Percentiles rank a stretch among this genome's conserved stretches.
These are phyloP conservation scores for Aspergillus luchuensis DNA, from an alignment of 2,329 filamentous ascomycete genomes.

Conservation along the genomic window DNA sequence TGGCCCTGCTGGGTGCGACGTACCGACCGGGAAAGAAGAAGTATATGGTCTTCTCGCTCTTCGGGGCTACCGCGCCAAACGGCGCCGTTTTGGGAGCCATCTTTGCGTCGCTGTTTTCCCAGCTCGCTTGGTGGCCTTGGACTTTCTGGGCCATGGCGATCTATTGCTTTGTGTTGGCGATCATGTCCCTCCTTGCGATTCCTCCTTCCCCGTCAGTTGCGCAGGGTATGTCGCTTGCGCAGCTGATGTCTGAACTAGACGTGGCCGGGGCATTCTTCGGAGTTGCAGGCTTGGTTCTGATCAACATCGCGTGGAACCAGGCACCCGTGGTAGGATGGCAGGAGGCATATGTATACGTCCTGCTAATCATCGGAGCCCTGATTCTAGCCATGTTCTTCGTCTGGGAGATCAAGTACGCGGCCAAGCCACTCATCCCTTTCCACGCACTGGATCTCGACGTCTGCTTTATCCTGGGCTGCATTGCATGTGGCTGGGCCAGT, in stretches of 20 bases:
- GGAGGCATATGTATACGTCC: conserved; percentile 57
- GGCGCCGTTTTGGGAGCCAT: conserved; percentile 47
- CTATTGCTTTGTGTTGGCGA: conserved; percentile 39
- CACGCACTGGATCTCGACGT: conserved; percentile 33
- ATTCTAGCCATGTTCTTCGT: conserved; percentile 59
- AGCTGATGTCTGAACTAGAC: conserved; percentile 37
- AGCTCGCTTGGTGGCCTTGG: conserved; percentile 57
- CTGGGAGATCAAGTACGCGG: conserved; percentile 49
- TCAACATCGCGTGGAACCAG: conserved; percentile 71
- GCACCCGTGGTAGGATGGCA: conserved; percentile 62
- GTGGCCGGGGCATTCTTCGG: conserved; percentile 49
- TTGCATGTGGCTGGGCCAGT: conserved; percentile 44
- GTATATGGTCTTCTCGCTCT: conserved; percentile 60
- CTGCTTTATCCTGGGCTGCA: conserved; percentile 42
- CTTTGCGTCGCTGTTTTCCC: conserved; percentile 44
- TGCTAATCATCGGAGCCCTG: conserved; percentile 60
- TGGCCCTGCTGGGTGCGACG: conserved; percentile 62
- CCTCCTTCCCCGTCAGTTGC: conserved; percentile 16
- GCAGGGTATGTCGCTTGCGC: neutral
- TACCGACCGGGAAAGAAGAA: conserved; percentile 62
- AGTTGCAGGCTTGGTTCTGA: conserved; percentile 58
- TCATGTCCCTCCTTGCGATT: conserved; percentile 40
- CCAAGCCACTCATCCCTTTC: conserved; percentile 61
- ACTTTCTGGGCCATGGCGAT: conserved; percentile 49
- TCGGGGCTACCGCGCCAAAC: conserved; percentile 53